These are phyloP conservation scores for Solanum chacoense DNA, from an alignment of 305 asterid species.

Conservation along the genomic window DNA sequence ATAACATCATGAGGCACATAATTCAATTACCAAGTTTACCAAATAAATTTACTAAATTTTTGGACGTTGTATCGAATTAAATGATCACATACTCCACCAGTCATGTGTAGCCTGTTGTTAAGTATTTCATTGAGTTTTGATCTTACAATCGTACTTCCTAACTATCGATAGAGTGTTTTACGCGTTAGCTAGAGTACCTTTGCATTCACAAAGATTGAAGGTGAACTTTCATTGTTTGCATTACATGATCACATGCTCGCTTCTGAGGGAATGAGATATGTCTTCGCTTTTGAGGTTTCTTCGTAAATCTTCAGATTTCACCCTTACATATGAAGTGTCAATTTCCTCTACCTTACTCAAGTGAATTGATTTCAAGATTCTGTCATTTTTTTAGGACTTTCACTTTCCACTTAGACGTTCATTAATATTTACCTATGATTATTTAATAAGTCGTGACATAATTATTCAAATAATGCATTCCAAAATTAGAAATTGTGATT, in stretches of 20 bases:
- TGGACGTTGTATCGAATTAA: not conserved
- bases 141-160: not conserved
- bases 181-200: not conserved
- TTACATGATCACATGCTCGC: not conserved
- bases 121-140: not conserved
- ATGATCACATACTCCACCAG: not conserved
- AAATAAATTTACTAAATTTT: not conserved
- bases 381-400: too few relatives aligned
- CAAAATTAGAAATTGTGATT: not conserved
- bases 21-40: not conserved
- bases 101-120: not conserved
- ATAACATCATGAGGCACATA: not conserved
- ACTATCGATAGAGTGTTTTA: not conserved
- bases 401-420: not conserved
- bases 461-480: not conserved
- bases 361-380: not conserved
- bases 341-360: not conserved
- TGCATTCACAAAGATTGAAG: not conserved
- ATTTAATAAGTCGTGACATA: not conserved
- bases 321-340: not conserved
- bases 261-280: too few relatives aligned
- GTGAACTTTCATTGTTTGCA: not conserved
- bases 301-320: too few relatives aligned
- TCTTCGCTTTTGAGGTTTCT: too few relatives aligned
- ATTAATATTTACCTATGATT: not conserved